These are phyloP conservation scores for Whalleya microplaca DNA, from an alignment of 2,329 filamentous ascomycete species.

Conservation along the genomic window DNA sequence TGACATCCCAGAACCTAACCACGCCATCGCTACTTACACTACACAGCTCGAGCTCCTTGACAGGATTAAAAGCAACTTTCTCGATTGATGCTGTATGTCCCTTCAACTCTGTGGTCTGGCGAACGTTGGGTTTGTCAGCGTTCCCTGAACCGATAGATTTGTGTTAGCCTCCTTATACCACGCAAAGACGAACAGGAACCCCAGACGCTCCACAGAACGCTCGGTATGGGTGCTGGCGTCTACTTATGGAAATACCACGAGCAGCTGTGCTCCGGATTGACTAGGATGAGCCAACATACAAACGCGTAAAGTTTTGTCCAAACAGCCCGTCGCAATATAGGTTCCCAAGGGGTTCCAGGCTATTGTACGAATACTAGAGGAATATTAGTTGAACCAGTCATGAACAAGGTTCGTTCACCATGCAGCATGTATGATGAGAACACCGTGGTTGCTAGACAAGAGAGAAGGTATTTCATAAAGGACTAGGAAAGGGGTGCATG, in stretches of 20 bases:
- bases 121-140: conserved; percentile 73
- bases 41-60: conserved; percentile 76
- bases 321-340: conserved; percentile 79
- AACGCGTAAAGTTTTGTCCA: conserved; percentile 71
- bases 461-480: not conserved
- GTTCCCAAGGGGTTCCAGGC: conserved; percentile 88
- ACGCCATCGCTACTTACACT: conserved; percentile 75
- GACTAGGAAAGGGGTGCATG: not conserved
- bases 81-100: conserved; percentile 69
- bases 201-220: too few relatives aligned
- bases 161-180: conserved; percentile 2
- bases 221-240: too few relatives aligned
- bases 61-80: conserved; percentile 77
- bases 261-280: not conserved
- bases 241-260: not conserved
- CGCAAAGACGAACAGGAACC: not conserved
- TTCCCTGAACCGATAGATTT: conserved; percentile 57
- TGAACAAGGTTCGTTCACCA: not conserved
- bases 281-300: conserved; percentile 53
- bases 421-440: not conserved
- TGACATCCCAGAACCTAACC: conserved; percentile 80
- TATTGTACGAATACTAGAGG: conserved; percentile 71
- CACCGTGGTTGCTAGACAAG: not conserved
- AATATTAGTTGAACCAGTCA: conserved; percentile 7
- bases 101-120: conserved; percentile 75